phyloP scores from a whole-genome alignment of 139 green algal species.

The Spirogloea muscicola region DNA sequence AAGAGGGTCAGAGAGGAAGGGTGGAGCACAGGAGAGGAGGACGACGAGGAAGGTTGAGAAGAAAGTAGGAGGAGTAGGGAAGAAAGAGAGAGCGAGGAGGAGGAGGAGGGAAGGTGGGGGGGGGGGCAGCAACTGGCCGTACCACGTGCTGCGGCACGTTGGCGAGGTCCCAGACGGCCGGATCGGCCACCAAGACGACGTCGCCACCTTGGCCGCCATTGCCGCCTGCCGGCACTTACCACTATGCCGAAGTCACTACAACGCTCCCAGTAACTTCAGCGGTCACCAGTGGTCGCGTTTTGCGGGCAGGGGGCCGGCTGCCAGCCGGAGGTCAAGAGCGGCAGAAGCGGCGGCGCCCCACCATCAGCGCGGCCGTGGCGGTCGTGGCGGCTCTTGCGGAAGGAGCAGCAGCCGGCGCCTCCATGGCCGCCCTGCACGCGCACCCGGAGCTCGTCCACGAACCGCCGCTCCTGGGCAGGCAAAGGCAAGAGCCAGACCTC shows the following conservation, averaged over 20 bases:
- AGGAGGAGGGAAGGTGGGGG: not conserved
- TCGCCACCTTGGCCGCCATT: conserved; percentile 22
- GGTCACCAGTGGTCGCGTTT: no score
- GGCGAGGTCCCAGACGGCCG: conserved; percentile 13
- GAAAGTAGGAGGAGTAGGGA: not conserved
- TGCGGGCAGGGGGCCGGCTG: no score
- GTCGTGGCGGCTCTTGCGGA: conserved; percentile 21
- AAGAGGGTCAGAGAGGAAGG: not conserved
- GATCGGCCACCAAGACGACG: conserved; percentile 4
- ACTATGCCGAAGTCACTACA: no score
- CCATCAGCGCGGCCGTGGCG: conserved; percentile 19
- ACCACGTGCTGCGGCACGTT: not conserved
- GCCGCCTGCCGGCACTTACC: no score
- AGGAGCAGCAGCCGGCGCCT: conserved; percentile 24
- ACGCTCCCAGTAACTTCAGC: no score
- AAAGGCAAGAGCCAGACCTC: no score
- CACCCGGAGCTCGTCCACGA: conserved; percentile 25
- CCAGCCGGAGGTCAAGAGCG: no score
- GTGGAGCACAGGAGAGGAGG: not conserved
- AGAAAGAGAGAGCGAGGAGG: conserved; percentile 4
- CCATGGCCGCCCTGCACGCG: conserved; percentile 16
- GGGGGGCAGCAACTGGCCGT: conserved; percentile 1
- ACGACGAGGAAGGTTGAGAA: not conserved
- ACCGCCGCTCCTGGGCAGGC: conserved; percentile 22
- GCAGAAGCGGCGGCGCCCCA: no score